Percentiles rank a stretch among this genome's conserved stretches.
These are phyloP conservation scores for Cystofilobasidium capitatum DNA, from an alignment of 768 basidiomycete species.

Conservation along the genomic window DNA sequence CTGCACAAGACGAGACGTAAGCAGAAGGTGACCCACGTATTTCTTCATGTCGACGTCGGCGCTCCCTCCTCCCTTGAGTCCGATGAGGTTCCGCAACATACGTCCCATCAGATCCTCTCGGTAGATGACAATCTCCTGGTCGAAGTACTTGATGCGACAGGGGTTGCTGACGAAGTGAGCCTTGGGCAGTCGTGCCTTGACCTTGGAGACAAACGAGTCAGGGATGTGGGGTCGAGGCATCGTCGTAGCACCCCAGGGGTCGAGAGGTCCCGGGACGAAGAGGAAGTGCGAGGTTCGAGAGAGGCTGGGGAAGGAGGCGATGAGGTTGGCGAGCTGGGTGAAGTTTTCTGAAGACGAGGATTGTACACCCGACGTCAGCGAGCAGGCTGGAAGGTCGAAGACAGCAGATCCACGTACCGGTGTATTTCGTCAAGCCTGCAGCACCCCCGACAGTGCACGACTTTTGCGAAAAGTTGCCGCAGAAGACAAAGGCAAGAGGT, in stretches of 20 bases:
- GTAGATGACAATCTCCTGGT: conserved; percentile 89
- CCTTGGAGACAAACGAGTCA: conserved; percentile 57
- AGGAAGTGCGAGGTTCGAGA: conserved; percentile 76
- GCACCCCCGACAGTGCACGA: conserved; percentile 64
- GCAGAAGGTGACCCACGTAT: conserved; percentile 78
- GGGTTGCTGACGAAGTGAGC: conserved; percentile 80
- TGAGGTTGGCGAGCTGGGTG: conserved; percentile 71
- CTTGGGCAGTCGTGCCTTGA: conserved; percentile 66
- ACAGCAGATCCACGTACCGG: conserved; percentile 48
- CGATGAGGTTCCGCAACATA: conserved; percentile 84
- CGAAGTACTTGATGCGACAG: conserved; percentile 86
- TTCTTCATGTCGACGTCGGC: conserved; percentile 69
- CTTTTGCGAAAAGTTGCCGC: conserved; percentile 85
- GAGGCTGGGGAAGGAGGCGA: conserved; percentile 68
- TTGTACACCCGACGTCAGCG: neutral
- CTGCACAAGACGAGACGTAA: too few relatives aligned
- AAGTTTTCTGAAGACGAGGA: conserved; percentile 44
- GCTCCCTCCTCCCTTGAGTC: conserved; percentile 66
- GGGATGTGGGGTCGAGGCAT: conserved; percentile 75
- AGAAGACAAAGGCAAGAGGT: conserved; percentile 80
- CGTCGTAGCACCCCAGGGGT: conserved; percentile 67
- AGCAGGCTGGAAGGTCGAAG: neutral
- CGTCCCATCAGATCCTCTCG: conserved; percentile 86
- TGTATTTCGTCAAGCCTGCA: conserved; percentile 68
- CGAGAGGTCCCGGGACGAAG: conserved; percentile 86